Evolutionary conservation across 805 yeast species (phyloP).

Genomic region (Pichia sporocuriosa): DNA sequence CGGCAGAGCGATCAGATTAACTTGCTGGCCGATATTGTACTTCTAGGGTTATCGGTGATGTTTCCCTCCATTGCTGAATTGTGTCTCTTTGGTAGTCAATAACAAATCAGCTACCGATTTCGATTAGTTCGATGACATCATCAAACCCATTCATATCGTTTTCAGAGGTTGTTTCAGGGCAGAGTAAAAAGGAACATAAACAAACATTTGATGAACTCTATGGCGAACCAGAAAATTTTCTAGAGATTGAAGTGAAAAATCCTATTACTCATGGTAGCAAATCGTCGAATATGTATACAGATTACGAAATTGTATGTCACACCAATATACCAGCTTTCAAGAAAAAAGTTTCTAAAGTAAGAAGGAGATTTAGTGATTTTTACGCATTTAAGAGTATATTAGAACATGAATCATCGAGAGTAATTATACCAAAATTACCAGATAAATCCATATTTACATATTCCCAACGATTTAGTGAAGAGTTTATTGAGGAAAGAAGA

Average conservation of each 20-base stretch:
- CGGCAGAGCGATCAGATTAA: too few species aligned
- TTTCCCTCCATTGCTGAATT: too few species aligned
- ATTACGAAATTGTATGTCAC: slow-evolving; percentile 82
- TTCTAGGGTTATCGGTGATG: too few species aligned
- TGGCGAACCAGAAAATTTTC: slow-evolving; percentile 90
- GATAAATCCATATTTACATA: slow-evolving; percentile 63
- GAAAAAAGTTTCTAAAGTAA: slow-evolving; percentile 54
- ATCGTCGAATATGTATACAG: slow-evolving; percentile 64
- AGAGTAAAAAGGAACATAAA: slow-evolving; percentile 27
- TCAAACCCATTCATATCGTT: slow-evolving; percentile 30
- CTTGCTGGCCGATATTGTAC: too few species aligned
- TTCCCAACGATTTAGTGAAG: slow-evolving; percentile 68
- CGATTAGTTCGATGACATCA: too few species aligned
- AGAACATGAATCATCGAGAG: slow-evolving; percentile 70
- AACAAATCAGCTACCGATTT: too few species aligned
- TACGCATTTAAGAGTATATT: slow-evolving; percentile 70
- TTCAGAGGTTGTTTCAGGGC: slow-evolving; percentile 18
- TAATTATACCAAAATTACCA: slow-evolving; percentile 81
- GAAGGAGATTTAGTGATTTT: slow-evolving; percentile 87
- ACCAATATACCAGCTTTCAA: slow-evolving; percentile 89
- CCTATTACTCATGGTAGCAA: slow-evolving; percentile 69
- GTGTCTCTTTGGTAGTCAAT: too few species aligned
- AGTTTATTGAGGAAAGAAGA: slow-evolving; percentile 76
- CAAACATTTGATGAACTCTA: slow-evolving; percentile 78
- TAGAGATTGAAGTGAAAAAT: slow-evolving; percentile 82